Base-by-base conservation (phyloP, 2,329 filamentous ascomycete genomes). In the Monilinia fructigena region DNA sequence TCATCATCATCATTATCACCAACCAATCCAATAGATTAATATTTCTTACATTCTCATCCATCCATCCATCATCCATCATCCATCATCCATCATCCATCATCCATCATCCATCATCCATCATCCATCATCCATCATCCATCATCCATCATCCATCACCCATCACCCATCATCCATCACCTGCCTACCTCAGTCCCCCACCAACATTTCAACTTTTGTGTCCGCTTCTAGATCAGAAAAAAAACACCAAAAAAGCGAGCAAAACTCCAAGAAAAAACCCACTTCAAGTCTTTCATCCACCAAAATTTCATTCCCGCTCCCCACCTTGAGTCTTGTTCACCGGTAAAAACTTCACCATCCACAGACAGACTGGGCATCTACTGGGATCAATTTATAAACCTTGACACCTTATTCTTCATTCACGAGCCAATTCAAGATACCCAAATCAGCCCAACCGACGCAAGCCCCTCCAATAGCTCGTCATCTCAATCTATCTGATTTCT, bases 341-440 rank as follows among this genome's bases (percentile, higher is more conserved):
- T 12, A 31, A 35, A 35, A 56, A 23, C 53, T 16, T 23, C 50
- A 59, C n/a, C n/a, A 26, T 50, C 47, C n/a, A 50, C 12, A 23
- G 47, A 4, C 20, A 23, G 47, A 23, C 56, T 31, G 56, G 56
- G 56, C 58, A 60, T 60, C 45, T 14, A 60, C 45, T 38, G 56
- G 42, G 26, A 59, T 12, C 45, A 48, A 26, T 48, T 48, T 11
- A n/a, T 26, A 31, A 63, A 42, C 61, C 50, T 63, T 31, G 28
- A 12, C 26, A 54, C 38, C 48, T 54, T 50, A 26, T 40, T 23
- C 26, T 20, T 38, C 50, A 18, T 65, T 65, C 63, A 65, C 63
- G 63, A 65, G 63, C 63, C 63, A 58, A 65, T 65, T 65, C 63
- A 48, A 59, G 63, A 53, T 65, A 65, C 63, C 63, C 55, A 65